These are phyloP conservation scores for Mikania micrantha DNA, from an alignment of 129 eudicot species.

Conservation along the genomic window DNA sequence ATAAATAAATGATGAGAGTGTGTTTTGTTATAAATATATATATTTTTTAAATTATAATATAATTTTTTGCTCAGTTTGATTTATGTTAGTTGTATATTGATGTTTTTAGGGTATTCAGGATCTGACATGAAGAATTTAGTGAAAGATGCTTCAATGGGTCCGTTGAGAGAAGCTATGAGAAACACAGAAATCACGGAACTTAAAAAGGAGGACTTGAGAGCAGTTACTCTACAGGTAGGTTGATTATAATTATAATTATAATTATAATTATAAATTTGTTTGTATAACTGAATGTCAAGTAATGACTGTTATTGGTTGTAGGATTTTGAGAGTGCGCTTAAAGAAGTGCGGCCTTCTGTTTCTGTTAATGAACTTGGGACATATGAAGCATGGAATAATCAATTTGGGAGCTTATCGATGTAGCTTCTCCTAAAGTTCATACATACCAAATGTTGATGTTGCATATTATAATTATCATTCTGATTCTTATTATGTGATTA, in stretches of 20 bases:
- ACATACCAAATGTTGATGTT: too few relatives aligned
- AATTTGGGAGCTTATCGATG: constrained; percentile 77
- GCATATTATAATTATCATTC: too few relatives aligned
- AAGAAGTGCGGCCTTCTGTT: constrained; percentile 92
- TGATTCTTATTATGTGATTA: too few relatives aligned
- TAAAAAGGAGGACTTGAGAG: constrained; percentile 83
- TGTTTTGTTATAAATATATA: too few relatives aligned
- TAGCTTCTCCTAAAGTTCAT: too few relatives aligned
- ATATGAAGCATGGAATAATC: constrained; percentile 79
- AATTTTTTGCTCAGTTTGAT: not conserved
- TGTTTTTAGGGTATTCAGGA: constrained; percentile 78
- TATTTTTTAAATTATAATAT: not conserved
- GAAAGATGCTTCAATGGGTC: constrained; percentile 99
- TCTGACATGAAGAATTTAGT: constrained; percentile 98
- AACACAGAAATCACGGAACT: constrained; percentile 65
- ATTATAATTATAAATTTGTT: too few relatives aligned
- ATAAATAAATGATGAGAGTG: not conserved
- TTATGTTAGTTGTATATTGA: constrained; percentile 2
- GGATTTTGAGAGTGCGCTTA: constrained; percentile 41
- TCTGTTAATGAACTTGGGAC: constrained; percentile 61
- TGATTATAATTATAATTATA: too few relatives aligned
- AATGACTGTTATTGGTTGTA: constrained; percentile 4
- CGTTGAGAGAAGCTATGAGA: constrained; percentile 80
- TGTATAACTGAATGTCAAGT: not conserved
- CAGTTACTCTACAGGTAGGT: constrained; percentile 66